phyloP scores from a whole-genome alignment of 148 eudicot genomes.

The Cornus suecica region DNA sequence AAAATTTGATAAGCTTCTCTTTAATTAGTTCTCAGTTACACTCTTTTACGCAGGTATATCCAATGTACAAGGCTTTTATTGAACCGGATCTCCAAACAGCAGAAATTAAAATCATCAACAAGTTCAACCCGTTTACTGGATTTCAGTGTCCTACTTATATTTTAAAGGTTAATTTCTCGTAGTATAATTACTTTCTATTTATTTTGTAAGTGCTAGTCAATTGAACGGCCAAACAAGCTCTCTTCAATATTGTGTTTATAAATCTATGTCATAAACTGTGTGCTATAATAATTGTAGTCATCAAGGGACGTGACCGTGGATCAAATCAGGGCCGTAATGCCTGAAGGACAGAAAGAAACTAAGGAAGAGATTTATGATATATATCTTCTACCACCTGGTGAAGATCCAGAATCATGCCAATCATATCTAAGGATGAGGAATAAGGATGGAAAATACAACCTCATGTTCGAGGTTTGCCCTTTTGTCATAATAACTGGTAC shows the following conservation, averaged over 20 bases:
- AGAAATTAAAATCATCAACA: constrained; percentile 83
- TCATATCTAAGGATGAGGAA: constrained; percentile 96
- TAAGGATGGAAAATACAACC: constrained; percentile 95
- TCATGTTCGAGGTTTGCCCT: constrained; percentile 89
- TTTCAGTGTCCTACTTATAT: constrained; percentile 89
- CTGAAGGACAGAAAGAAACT: constrained; percentile 47
- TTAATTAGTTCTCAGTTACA: constrained; percentile 18
- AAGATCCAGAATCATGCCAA: constrained; percentile 96
- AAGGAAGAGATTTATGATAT: constrained; percentile 87
- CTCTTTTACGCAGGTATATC: constrained; percentile 67
- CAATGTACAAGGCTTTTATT: constrained; percentile 97
- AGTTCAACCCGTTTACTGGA: constrained; percentile 94
- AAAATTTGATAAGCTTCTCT: constrained; percentile 5
- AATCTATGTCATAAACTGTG: constrained; percentile 8
- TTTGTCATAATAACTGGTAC: not conserved
- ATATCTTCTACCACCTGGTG: constrained; percentile 95
- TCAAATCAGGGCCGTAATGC: constrained; percentile 57
- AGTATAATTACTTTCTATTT: not conserved
- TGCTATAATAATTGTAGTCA: constrained; percentile 44
- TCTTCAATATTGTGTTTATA: not conserved
- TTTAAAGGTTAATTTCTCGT: constrained; percentile 53
- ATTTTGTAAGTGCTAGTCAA: not conserved
- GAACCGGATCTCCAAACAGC: constrained; percentile 97
- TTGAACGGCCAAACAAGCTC: not conserved
- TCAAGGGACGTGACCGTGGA: constrained; percentile 55